phyloP scores from a whole-genome alignment of 768 basidiomycete species.

The Scleroderma bovista region DNA sequence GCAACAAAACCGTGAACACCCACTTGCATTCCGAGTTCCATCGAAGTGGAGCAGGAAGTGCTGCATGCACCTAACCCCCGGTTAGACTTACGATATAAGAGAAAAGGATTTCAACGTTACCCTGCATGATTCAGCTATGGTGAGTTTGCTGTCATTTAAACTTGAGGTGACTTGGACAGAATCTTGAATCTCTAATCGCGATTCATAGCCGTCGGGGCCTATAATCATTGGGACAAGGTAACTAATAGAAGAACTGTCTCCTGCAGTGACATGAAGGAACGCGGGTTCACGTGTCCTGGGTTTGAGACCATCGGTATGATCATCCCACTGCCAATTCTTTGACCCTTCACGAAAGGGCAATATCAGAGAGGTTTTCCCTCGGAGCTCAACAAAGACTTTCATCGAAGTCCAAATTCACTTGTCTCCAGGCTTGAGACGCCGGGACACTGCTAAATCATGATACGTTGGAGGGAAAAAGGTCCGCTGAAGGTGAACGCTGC shows the following conservation, averaged over 20 bases:
- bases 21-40: constrained; percentile 84
- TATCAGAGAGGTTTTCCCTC: constrained; percentile 68
- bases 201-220: constrained; percentile 67
- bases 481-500: constrained; percentile 69
- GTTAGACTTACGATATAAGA: neutral
- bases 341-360: constrained; percentile 92
- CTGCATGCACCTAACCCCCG: constrained; percentile 51
- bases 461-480: constrained; percentile 82
- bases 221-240: constrained; percentile 83
- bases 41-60: constrained; percentile 71
- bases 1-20: constrained; percentile 67
- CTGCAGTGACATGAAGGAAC: constrained; percentile 67
- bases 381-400: constrained; percentile 76
- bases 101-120: constrained; percentile 36
- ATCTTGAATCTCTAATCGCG: constrained; percentile 76
- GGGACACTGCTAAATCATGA: constrained; percentile 52
- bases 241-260: constrained; percentile 79
- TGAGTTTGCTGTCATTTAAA: constrained; percentile 79
- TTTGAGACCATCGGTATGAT: constrained; percentile 41
- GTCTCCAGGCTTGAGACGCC: constrained; percentile 67
- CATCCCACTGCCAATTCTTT: constrained; percentile 98
- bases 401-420: constrained; percentile 77
- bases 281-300: constrained; percentile 59
- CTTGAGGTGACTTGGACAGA: constrained; percentile 74
- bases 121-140: constrained; percentile 73